phyloP scores from a whole-genome alignment of 2,329 filamentous ascomycete genomes.

The Apiospora koreana region DNA sequence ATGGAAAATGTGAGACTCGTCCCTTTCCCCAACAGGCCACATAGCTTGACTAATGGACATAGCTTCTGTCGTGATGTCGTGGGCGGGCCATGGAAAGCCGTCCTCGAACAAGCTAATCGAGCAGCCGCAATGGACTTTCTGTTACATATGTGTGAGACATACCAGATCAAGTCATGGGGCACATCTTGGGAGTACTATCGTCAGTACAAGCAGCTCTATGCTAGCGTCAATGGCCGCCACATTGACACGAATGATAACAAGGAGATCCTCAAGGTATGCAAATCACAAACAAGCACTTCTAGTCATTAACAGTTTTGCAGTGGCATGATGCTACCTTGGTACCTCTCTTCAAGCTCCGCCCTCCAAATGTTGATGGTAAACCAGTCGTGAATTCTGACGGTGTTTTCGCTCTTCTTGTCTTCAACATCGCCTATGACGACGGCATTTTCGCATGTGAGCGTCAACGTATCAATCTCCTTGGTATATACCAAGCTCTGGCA shows the following conservation, averaged over 20 bases:
- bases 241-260: slow-evolving; percentile 19
- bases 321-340: slow-evolving; percentile 26
- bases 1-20: slow-evolving; percentile 14
- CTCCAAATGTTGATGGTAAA: slow-evolving; percentile 26
- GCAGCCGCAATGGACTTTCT: neutral
- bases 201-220: slow-evolving; percentile 19
- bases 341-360: slow-evolving; percentile 23
- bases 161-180: slow-evolving; percentile 16
- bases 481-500: slow-evolving; percentile 29
- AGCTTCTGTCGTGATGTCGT: neutral
- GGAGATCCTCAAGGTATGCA: slow-evolving; percentile 19
- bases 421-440: slow-evolving; percentile 32
- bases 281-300: slow-evolving; percentile 21
- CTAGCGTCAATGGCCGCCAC: slow-evolving; percentile 14
- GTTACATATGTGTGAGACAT: slow-evolving; percentile 11
- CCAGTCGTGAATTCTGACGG: slow-evolving; percentile 24
- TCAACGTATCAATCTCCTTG: slow-evolving; percentile 26
- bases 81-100: slow-evolving; percentile 21
- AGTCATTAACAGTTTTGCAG: slow-evolving; percentile 20
- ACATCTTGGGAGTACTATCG: slow-evolving; percentile 18
- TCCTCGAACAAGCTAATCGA: slow-evolving; percentile 16
- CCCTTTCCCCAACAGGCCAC: neutral
- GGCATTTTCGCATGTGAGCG: slow-evolving; percentile 25
- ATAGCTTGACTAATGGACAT: neutral
- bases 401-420: slow-evolving; percentile 26